Percentiles rank a stretch among this genome's conserved stretches.
Conservation (phyloP, 2,329 filamentous ascomycete genomes). For the Sordariomycetes sp. region DNA sequence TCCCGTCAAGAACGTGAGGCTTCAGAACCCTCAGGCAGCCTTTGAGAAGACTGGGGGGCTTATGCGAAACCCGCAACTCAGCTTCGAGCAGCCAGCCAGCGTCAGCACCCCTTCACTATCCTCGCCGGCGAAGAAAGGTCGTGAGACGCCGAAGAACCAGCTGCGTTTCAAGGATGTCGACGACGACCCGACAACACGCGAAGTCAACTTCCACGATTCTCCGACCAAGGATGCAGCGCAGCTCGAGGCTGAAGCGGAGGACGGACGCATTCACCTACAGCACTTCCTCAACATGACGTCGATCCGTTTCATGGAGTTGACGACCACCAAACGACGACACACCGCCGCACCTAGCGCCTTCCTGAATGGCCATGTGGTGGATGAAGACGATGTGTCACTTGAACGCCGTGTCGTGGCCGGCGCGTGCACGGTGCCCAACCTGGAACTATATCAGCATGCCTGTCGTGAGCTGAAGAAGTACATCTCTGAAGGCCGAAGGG, state of each 20-base stretch:
- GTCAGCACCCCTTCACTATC: constrained; percentile 34
- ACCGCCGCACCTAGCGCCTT: constrained; percentile 56
- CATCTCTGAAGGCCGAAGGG: constrained; percentile 83
- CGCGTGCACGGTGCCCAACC: constrained; percentile 83
- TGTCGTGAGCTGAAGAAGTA: constrained; percentile 95
- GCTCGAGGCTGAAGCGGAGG: constrained; percentile 37
- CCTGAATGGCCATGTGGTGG: constrained; percentile 29
- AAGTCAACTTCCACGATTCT: constrained; percentile 33
- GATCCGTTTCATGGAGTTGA: constrained; percentile 97
- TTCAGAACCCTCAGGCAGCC: constrained; percentile 61
- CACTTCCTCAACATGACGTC: constrained; percentile 93
- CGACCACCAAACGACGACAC: constrained; percentile 86
- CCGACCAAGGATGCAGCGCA: constrained; percentile 29
- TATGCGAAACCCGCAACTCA: constrained; percentile 38
- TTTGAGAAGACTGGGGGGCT: constrained; percentile 56
- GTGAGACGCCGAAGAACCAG: constrained; percentile 48
- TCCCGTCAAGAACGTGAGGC: constrained; percentile 65
- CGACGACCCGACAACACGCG: constrained; percentile 33
- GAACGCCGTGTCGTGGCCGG: constrained; percentile 80
- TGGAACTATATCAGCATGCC: constrained; percentile 91
- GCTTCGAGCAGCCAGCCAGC: constrained; percentile 28
- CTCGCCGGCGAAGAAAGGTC: constrained; percentile 32
- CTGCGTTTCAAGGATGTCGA: constrained; percentile 45
- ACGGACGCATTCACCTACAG: constrained; percentile 65
- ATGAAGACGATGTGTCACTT: constrained; percentile 47